Evolutionary conservation across 192 early-diverging fungal species (phyloP), one percentile per base, ranked within the genome.

Genomic region (Coemansia sp.): DNA sequence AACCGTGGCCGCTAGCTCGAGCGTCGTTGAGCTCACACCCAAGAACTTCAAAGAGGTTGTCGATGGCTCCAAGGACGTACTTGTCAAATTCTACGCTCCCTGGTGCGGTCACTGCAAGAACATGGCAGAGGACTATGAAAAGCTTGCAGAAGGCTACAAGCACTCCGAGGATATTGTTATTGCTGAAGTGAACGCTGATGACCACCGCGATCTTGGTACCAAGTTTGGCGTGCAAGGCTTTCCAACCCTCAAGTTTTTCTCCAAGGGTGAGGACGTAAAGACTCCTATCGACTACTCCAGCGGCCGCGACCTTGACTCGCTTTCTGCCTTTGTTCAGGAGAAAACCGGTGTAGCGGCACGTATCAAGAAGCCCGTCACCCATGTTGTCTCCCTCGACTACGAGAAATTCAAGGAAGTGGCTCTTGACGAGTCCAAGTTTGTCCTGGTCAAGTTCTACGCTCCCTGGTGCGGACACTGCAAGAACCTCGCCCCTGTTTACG

Each of bases 161-260:
- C 89, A 91, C 71, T 85, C 86, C 32, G 82, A 89, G 34, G 82
- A 91, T 66, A 85, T 99, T 25, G 83, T 97, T 51, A 95, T 99
- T 72, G 94, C 94, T 76, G 94, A 93, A 71, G 80, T 94, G 32
- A 86, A 94, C 75, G 90, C 89, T 38, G 97, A 99, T 76, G 78
- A 85, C 51, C 87, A 99, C 80, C 91, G 90, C 61, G 87, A 89
- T 60, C 79, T 96, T 17, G 97, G 93, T 34, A 75, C 67, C 54
- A 83, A 85, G 60, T 99, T 85, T 75, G 90, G 76, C 50, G 76
- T 99, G 55, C 69, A 84, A 61, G 93, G 94, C 6, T 97, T 92
- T 83, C 94, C 94, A 7, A 96, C 93, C 5, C 83, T 97, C 69
- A 96, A 95, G 77, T 94, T 91, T 89, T 96, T 97, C 88, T 86